Base-by-base conservation (phyloP, 78 protist genomes). In the Chrysochromulina tobinii region DNA sequence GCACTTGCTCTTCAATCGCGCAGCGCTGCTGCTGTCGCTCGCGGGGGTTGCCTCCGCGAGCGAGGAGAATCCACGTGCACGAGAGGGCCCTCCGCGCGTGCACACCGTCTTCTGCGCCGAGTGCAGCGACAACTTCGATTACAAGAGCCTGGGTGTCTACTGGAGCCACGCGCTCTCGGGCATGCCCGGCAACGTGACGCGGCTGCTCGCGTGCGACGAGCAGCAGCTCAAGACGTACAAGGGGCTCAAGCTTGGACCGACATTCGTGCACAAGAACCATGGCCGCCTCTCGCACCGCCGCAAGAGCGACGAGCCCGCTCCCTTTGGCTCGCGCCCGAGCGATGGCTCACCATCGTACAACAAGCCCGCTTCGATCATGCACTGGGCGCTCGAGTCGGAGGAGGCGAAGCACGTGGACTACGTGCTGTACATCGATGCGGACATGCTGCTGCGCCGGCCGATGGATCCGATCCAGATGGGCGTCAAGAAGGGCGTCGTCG, bases 141-240 rank as follows among this genome's bases (percentile, higher is more conserved):
- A 50, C 53, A 75, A 75, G 84, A 15, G n/a, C 25, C 3, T 75
- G n/a, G 84, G 84, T 27, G 59, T 75, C 23, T 75, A 6, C 48
- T 50, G 17, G 23, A 20, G 48, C 48, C 58, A 50, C 48, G 3
- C 6, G 11, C 4, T 50, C 25, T 38, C 53, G 23, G 84, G 84
- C 84, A 75, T 75, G 84, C 84, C 57, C 17, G 84, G 84, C 58
- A 18, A 58, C 23, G n/a, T 75, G n/a, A 75, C 84, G 48, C 84
- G 84, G 18, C 84, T 75, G 12, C 57, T 75, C 15, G 84, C 84
- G 54, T 75, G 84, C 57, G 55, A 50, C 58, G 58, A 48, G 58
- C 9, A 9, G 84, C 84, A 75, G 57, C 84, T 75, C 27, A 1
- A 3, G 14, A 51, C 23, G 48, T 75, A 75, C 84, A 75, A 75